Percentiles rank a stretch among this genome's conserved stretches.
These are phyloP conservation scores for Fraxinus paxiana DNA, from an alignment of 305 asterid genomes.

Conservation along the genomic window DNA sequence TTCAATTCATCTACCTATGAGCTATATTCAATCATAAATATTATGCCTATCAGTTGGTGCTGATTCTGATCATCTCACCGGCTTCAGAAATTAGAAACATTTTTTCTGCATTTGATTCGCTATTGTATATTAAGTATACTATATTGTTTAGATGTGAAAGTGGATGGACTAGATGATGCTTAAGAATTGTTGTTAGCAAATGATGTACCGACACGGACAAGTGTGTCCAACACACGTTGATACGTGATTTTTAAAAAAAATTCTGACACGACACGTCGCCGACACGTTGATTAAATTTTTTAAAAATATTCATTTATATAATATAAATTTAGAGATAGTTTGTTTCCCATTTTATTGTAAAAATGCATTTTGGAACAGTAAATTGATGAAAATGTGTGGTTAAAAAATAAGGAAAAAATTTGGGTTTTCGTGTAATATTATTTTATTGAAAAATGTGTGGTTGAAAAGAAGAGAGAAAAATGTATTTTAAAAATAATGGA, in stretches of 20 bases:
- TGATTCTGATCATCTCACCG: not conserved
- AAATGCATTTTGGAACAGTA: not conserved
- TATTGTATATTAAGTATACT: not conserved
- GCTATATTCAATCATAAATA: not conserved
- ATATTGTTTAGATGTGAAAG: not conserved
- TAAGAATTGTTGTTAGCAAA: not conserved
- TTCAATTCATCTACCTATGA: not conserved
- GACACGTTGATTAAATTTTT: not conserved
- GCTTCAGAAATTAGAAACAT: not conserved
- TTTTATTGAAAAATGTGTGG: too few relatives aligned
- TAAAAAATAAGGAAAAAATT: not conserved
- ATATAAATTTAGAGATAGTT: not conserved
- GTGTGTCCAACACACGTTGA: not conserved
- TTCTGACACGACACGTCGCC: not conserved
- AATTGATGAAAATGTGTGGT: not conserved
- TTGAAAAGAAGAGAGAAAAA: not conserved
- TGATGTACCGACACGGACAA: not conserved
- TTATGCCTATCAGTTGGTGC: not conserved
- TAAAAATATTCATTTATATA: too few relatives aligned
- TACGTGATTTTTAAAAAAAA: too few relatives aligned
- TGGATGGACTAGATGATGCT: not conserved
- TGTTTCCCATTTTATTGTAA: not conserved
- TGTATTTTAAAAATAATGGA: not conserved
- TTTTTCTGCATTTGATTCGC: not conserved
- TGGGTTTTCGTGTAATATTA: not conserved